Evolutionary conservation across 257 asterid genomes (phyloP), one percentile per base, ranked within the genome.

Genomic region (Marsdenia floribunda): DNA sequence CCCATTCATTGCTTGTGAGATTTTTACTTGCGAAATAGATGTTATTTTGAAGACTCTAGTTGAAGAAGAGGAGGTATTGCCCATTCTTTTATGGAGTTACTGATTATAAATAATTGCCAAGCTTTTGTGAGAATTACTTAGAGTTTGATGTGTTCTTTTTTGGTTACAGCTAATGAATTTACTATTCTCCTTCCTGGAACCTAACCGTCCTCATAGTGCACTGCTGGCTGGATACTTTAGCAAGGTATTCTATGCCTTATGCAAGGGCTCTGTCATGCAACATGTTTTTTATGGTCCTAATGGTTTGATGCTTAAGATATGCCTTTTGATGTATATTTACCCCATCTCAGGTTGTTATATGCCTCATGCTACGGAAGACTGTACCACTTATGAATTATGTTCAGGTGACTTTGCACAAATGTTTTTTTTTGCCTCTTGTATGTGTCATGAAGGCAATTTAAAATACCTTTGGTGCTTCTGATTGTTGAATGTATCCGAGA

Each of bases 1-100:
- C 79, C 99, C 99, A 53, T 95, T 95, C 80, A 87, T 95, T 82
- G 93, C 99, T 18, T 92, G 97, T 85, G 99, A 95, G 88, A 84
- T 92, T 69, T 92, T 95, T 82, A 90, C 98, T 1, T 95, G 99
- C 68, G 99, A 95, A 84, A 95, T 95, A 72, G 99, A 95, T 79
- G 97, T 93, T 81, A 95, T 95, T 85, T 83, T 95, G 85, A 92
- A 92, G 91, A 88, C 97, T 61, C 71, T 95, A 81, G 99, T 95
- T 75, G 99, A 95, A 57, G 96, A 91, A 73, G 96, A 95, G 79
- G 98, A 92, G 96, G 99, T 95, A 79, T 57, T 42, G 2, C 33
- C 33, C 14, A 29, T 66, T 65, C 19, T 73, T 65, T 78, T 54
- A 47, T 73, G 47, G 73, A 74, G 71, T 58, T 70, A 65, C 19